Percentiles rank a stretch among this genome's conserved stretches.
These are phyloP conservation scores for Skeletonema potamos DNA, from an alignment of 108 stramenopile species.

Conservation along the genomic window DNA sequence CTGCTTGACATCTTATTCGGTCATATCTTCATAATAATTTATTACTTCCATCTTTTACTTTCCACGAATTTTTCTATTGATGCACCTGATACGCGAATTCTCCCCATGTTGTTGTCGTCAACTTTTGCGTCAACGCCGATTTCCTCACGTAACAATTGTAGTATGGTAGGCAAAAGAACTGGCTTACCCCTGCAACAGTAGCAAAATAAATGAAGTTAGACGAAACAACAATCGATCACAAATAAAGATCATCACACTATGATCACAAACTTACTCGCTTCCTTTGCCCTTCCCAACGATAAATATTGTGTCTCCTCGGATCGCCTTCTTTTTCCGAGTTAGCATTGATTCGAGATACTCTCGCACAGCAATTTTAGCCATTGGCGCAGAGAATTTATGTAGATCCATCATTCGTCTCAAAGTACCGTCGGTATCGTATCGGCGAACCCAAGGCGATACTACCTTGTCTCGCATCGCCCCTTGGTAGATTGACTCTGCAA, in stretches of 20 bases:
- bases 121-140: constrained; percentile 42
- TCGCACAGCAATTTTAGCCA: constrained; percentile 72
- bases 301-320: constrained; percentile 47
- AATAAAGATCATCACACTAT: neutral
- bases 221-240: neutral
- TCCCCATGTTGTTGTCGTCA: constrained; percentile 53
- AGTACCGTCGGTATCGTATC: constrained; percentile 26
- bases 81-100: constrained; percentile 38
- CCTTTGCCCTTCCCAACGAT: constrained; percentile 71
- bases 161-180: constrained; percentile 39
- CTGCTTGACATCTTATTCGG: too few species aligned
- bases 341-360: constrained; percentile 52
- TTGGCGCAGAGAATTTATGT: constrained; percentile 61
- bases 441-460: constrained; percentile 41
- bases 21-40: too few species aligned
- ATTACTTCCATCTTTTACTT: constrained; percentile 12
- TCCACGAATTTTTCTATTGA: constrained; percentile 37
- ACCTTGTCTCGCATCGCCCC: constrained; percentile 53
- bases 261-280: constrained; percentile 24
- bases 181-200: constrained; percentile 22
- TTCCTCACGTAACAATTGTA: constrained; percentile 41
- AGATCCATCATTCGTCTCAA: constrained; percentile 51
- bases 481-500: constrained; percentile 60
- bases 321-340: constrained; percentile 3
- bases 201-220: neutral